Base-by-base conservation (phyloP, 768 basidiomycete genomes). In the Leccinum uliginosum region DNA sequence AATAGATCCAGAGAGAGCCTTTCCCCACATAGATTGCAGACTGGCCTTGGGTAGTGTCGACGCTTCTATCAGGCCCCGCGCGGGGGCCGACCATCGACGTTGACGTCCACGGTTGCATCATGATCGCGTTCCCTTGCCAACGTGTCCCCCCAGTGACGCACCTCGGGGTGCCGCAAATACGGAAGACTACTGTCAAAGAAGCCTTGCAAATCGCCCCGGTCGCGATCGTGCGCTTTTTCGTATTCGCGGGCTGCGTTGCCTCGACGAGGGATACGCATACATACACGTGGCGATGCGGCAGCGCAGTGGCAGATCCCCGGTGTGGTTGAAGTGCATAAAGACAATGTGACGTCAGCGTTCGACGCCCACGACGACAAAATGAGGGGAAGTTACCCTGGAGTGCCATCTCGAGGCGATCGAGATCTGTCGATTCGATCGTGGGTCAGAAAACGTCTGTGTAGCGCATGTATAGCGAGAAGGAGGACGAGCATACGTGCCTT, bases 331-430 rank as follows among this genome's bases (percentile, higher is more conserved):
- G 34, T 17, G 6, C 15, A 35, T 35, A 1, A 35, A 17, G 34
- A 35, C 15, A 9, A 27, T 27, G 17, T 7, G 15, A 23, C 21
- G 43, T 49, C n/a, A 44, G 23, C 4, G 19, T 5, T 35, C 6
- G 17, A 24, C 17, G 11, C n/a, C 15, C 4, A 14, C 6, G 9
- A 14, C 24, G 5, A 21, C 3, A 19, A 23, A 17, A 6, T 1
- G 14, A 47, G 7, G 66, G 24, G 23, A 56, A 50, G 15, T 49
- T 49, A 83, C 89, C 91, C 80, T 95, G 92, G 1, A 84, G 75
- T 1, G 90, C 90, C 88, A 95, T 89, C 69, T 95, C 92, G 55
- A 93, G 85, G 6, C 89, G 79, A 67, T 95, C 92, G 5, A 94
- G 78, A 67, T 95, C 92, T 93, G 8, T 21, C 46, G 44, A 48